Base-by-base conservation (phyloP, 352 stramenopile genomes). In the Plasmopara viticola region DNA sequence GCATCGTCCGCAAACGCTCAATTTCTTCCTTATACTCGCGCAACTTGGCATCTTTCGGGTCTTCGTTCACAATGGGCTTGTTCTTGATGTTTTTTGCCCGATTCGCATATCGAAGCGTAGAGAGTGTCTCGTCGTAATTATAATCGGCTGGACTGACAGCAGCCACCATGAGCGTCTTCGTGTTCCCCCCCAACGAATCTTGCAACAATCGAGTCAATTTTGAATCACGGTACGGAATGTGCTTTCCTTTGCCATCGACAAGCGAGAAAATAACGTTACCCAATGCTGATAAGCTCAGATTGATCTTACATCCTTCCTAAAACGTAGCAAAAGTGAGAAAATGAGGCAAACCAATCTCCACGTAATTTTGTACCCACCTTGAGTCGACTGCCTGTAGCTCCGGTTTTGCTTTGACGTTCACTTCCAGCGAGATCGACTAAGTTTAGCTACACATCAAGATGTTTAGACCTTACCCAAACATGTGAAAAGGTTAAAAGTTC, bases 11-110 rank as follows among this genome's bases (percentile, higher is more conserved):
- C 17, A 97, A 75, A 9, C 76, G 73, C 49, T 92, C 75, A 29
- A 97, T 95, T 46, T 97, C 82, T 31, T 88, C 78, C 39, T 95
- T 95, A 60, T 96, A 93, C 57, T 93, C 84, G 15, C 85, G 72
- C 34, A 97, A 59, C 64, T 95, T 92, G n/a, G 86, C 81, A 51
- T 93, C 86, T 54, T 95, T 95, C 0, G 90, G 90, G 51, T 98
- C 95, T 44, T 98, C 86, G 69, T 98, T 98, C 50, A 97, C 81
- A 1, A 91, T 87, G 4, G 94, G 92, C 44, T 96, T 96, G 78
- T 98, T 98, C 62, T 97, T 97, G 60, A 99, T 98, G 58, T 98
- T 98, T 51, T 97, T 91, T 31, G 96, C 95, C 0, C 95, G 86
- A 54, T 98, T 97, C 1, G 96, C 96, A 53, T 98, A 99, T 33